These are phyloP conservation scores for Microbotryum silenes-acaulis DNA, from an alignment of 1,284 basidiomycete genomes.

Conservation along the genomic window DNA sequence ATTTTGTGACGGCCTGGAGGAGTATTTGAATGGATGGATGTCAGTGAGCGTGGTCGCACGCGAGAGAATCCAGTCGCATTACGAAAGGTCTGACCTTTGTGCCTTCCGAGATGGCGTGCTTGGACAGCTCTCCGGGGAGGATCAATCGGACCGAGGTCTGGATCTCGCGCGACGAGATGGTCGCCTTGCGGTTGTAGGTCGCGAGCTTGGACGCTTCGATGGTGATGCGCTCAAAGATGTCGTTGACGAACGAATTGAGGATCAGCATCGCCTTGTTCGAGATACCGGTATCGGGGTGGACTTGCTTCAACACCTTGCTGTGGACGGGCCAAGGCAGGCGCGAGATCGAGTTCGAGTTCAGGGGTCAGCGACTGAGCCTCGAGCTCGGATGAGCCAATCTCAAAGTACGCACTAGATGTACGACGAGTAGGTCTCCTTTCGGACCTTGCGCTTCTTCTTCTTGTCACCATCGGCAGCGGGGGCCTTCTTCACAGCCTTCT, in stretches of 20 bases:
- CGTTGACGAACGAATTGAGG: slow-evolving; percentile 52
- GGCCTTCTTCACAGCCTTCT: slow-evolving; percentile 43
- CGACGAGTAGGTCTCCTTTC: slow-evolving; percentile 33
- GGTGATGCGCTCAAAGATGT: slow-evolving; percentile 85
- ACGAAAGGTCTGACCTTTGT: slow-evolving; percentile 55
- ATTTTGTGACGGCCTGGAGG: too few species aligned
- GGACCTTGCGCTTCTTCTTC: slow-evolving; percentile 77
- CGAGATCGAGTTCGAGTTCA: background rate
- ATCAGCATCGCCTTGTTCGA: slow-evolving; percentile 96
- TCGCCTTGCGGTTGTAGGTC: slow-evolving; percentile 86
- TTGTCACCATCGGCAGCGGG: slow-evolving; percentile 60
- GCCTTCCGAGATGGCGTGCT: slow-evolving; percentile 77
- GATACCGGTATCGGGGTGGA: slow-evolving; percentile 95
- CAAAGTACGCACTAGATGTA: slow-evolving; percentile 29
- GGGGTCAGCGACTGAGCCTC: background rate
- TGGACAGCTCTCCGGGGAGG: slow-evolving; percentile 71
- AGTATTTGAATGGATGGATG: too few species aligned
- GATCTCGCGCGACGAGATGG: slow-evolving; percentile 88
- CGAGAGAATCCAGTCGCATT: slow-evolving; percentile 47
- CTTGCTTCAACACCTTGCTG: slow-evolving; percentile 64
- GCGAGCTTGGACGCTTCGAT: slow-evolving; percentile 85
- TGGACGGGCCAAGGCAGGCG: background rate
- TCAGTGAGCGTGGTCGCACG: slow-evolving; percentile 36
- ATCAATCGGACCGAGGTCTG: slow-evolving; percentile 86
- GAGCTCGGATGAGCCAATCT: background rate